Base-by-base conservation (phyloP, 305 asterid species). In the Withania somnifera region DNA sequence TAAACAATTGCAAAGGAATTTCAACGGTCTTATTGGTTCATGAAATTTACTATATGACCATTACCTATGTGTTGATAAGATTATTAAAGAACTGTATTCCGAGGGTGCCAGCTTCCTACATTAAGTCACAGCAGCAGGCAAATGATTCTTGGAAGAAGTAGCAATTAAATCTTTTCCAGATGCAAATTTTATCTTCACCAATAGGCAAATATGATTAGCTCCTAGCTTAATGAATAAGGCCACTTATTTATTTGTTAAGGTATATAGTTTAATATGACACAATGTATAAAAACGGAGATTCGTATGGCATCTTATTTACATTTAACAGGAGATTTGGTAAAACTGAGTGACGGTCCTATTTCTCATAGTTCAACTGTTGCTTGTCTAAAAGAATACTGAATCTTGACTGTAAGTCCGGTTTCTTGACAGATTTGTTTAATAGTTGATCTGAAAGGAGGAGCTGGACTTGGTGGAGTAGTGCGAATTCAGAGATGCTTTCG, bases 401-500 rank as follows among this genome's bases (percentile, higher is more conserved):
- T 58, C 34, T 38, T 85, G 82, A 84, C 15, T 71, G 60, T 19
- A 0, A 32, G 14, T 80, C 56, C 63, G 50, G 47, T 83, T 15
- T 78, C 34, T 32, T 81, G 34, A 45, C 64, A 87, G 92, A 83
- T 56, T n/a, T 79, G 83, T 14, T 19, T 63, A 53, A 30, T 51
- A 51, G 87, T 73, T 17, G 83, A 78, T 57, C 77, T 51, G 77
- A 80, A 47, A 78, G 78, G 83, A 14, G 88, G 68, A 75, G 45
- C 15, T 38, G 69, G 71, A 45, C 86, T 85, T 15, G 84, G 78
- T 19, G 84, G 86, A 77, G 78, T 85, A 78, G 57, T 81, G 26
- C 82, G 64, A 53, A 88, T 90, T 67, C 94, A 90, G 86, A 87
- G 84, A 82, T 88, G 85, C 60, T 88, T 85, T 58, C 87, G 89